Evolutionary conservation across 75 land plant species (phyloP).

Genomic region (Cupressus sempervirens): DNA sequence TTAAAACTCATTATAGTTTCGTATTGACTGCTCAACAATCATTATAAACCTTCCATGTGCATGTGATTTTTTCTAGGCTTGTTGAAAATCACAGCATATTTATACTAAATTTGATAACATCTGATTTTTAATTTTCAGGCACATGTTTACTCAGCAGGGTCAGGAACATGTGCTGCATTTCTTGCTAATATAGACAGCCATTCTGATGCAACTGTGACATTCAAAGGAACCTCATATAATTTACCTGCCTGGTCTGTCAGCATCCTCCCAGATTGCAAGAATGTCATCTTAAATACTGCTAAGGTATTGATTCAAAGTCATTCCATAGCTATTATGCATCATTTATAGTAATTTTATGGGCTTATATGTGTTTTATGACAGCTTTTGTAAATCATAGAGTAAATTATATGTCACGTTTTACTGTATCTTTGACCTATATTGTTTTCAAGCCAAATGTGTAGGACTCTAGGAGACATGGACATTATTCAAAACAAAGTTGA

Average conservation of each 20-base stretch:
- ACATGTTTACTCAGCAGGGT: constrained; percentile 1
- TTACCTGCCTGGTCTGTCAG: constrained; percentile 99
- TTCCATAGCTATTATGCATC: not conserved
- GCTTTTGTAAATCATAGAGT: not conserved
- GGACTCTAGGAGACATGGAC: not conserved
- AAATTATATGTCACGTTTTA: not conserved
- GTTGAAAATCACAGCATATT: not conserved
- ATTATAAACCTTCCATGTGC: not conserved
- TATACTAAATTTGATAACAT: not conserved
- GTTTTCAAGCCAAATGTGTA: not conserved
- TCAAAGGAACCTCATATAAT: constrained; percentile 59
- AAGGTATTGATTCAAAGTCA: constrained; percentile 42
- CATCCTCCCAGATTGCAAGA: constrained; percentile 96
- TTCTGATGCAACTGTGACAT: constrained; percentile 67
- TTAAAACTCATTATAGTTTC: not conserved
- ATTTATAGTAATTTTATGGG: not conserved
- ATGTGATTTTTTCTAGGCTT: not conserved
- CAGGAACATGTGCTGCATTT: constrained; percentile 75
- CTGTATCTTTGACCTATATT: not conserved
- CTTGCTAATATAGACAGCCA: constrained; percentile 66
- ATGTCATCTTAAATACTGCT: constrained; percentile 87
- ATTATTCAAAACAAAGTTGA: not conserved
- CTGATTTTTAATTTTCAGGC: not conserved
- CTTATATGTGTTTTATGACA: not conserved
- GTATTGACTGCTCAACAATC: not conserved